Conservation (phyloP, 257 asterid species). For the Solanum okadae region DNA sequence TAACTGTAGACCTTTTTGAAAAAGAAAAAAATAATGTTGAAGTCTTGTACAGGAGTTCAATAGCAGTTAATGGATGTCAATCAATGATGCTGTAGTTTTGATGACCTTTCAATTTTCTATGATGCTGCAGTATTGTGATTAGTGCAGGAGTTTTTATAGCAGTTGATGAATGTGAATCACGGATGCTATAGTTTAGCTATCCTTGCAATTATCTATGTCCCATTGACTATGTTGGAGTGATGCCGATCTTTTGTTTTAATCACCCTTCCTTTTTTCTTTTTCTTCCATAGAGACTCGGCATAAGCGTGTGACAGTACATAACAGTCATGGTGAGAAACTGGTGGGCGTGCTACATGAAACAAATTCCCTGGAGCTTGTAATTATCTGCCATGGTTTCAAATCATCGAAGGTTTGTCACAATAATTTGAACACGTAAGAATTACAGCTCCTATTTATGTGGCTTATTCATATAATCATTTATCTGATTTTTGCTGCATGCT, state of each 20-base stretch:
- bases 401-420: conserved; percentile 62
- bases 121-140: neutral
- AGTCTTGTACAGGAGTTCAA: neutral
- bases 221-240: neutral
- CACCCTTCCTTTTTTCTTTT: neutral
- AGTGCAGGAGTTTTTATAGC: neutral
- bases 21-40: neutral
- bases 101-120: neutral
- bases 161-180: neutral
- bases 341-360: conserved; percentile 74
- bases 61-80: neutral
- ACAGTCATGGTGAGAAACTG: conserved; percentile 64
- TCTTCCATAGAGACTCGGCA: conserved; percentile 25
- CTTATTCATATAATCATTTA: neutral
- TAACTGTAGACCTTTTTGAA: neutral
- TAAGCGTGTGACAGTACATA: conserved; percentile 35
- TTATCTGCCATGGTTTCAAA: conserved; percentile 82
- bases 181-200: neutral
- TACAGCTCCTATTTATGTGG: neutral
- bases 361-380: conserved; percentile 60
- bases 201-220: neutral
- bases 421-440: neutral
- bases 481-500: neutral
- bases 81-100: neutral
- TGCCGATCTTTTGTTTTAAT: neutral